Base-by-base conservation (phyloP, 1,139 yeast species). In the Debaryomyces sp. region DNA sequence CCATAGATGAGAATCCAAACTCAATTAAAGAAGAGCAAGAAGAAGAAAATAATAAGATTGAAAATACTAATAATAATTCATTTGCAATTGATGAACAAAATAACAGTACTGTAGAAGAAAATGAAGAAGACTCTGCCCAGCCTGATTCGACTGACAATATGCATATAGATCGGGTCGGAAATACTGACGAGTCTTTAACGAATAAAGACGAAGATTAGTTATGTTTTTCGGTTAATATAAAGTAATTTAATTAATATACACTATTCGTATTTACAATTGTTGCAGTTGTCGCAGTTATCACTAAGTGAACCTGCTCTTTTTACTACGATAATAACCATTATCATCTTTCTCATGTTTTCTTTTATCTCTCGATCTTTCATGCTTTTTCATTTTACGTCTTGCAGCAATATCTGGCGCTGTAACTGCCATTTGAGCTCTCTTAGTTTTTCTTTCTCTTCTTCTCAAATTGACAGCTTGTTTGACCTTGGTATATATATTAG, bases 341-440 rank as follows among this genome's bases (percentile, higher is more conserved):
- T 81, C 92, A 62, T 89, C 96, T 64, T 82, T 87, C 46, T 79
- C 84, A 46, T 78, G 83, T 62, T 80, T 87, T 63, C 96, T 79
- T 75, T 86, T 88, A 55, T 87, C 94, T 64, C 95, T 81, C 39
- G 81, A 80, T 58, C 86, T 80, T 44, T 78, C 81, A 68, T 91
- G 96, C 65, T 88, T 89, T 68, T 77, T 85, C 58, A 89, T 64
- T 68, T 88, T 89, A 65, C 88, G 81, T 59, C 79, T 80, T 4
- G 97, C 96, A 22, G 89, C 85, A 39, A 81, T 68, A 18, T 87
- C 96, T 0, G 99, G 99, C 5, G 89, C 88, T 12, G 79, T 78
- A 4, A 92, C 77, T 1, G 92, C 89, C 64, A 89, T 71, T 54
- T 88, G 85, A 0, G 96, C 87, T 50, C 92, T 78, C 62, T 85